Conservation (phyloP, 768 basidiomycete species). For the Termitomyces sp. region DNA sequence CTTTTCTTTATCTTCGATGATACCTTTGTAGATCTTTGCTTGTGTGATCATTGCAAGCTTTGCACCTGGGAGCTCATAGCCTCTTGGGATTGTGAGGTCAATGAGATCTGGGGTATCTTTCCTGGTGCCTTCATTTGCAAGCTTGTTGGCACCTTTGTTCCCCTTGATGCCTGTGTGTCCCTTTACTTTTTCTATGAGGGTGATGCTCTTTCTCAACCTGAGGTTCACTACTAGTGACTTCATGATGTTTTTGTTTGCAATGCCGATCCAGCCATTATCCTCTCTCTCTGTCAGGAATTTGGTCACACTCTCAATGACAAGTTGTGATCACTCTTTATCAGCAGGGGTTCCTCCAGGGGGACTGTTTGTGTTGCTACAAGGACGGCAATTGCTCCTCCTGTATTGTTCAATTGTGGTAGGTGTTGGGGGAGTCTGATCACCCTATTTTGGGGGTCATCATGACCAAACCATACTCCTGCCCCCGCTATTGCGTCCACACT, state of each 20-base stretch:
- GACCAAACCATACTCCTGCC: background rate
- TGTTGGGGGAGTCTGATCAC: background rate
- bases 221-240: background rate
- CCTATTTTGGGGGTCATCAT: background rate
- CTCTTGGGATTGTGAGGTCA: no score
- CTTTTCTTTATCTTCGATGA: no score
- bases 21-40: no score
- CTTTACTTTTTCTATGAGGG: background rate
- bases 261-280: background rate
- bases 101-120: background rate
- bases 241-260: background rate
- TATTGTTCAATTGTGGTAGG: background rate
- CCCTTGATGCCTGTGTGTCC: background rate
- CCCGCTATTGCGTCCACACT: background rate
- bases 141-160: background rate
- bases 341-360: background rate
- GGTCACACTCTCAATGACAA: background rate
- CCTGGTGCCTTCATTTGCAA: background rate
- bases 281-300: background rate
- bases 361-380: background rate
- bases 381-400: background rate
- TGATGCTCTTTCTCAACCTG: background rate
- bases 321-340: background rate
- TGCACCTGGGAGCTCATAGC: no score
- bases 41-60: no score